phyloP scores from a whole-genome alignment of 140 eudicot genomes.

The Flaveria floridana region DNA sequence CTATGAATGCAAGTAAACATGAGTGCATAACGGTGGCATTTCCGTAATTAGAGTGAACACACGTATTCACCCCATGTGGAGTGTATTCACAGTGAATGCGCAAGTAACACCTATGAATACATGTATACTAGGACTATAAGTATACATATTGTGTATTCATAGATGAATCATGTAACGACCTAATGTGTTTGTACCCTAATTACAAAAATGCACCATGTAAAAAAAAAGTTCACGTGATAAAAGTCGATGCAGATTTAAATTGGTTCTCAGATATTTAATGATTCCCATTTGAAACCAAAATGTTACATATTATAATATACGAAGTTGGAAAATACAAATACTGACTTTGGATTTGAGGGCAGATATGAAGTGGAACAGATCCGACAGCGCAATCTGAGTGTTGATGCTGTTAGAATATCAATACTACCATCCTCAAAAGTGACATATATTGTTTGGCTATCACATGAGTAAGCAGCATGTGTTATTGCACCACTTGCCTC shows the following conservation, averaged over 20 bases:
- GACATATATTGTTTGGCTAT: slow-evolving; percentile 62
- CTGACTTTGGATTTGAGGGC: slow-evolving; percentile 56
- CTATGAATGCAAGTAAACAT: background rate
- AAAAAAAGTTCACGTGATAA: background rate
- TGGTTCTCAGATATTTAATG: background rate
- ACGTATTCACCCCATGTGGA: background rate
- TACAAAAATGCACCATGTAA: background rate
- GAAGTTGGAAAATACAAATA: background rate
- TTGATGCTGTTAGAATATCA: slow-evolving; percentile 55
- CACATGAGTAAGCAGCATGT: slow-evolving; percentile 74
- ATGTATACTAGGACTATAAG: background rate
- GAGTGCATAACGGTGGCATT: background rate
- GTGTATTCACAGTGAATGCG: background rate
- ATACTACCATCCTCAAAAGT: slow-evolving; percentile 74
- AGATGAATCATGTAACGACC: background rate
- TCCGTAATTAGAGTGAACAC: background rate
- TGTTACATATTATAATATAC: background rate
- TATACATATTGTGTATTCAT: background rate
- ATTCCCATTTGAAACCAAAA: background rate
- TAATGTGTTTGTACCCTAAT: background rate
- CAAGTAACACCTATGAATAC: background rate
- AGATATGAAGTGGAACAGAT: slow-evolving; percentile 57
- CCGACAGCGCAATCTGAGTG: slow-evolving; percentile 55
- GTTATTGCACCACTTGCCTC: slow-evolving; percentile 72
- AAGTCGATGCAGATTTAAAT: background rate